Evolutionary conservation across 768 basidiomycete species (phyloP).

Genomic region (Phanerochaete carnosa): DNA sequence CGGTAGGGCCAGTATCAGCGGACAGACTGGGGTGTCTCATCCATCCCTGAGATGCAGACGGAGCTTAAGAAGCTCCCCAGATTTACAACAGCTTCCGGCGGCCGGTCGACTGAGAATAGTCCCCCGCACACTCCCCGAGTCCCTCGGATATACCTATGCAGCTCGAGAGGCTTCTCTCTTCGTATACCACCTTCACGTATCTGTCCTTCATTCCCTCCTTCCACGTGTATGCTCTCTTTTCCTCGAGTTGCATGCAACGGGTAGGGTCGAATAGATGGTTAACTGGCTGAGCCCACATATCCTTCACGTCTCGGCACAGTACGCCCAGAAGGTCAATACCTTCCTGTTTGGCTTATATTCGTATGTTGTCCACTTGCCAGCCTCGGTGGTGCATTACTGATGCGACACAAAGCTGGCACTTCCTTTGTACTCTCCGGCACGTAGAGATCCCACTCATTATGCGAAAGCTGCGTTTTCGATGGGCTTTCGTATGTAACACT

Average conservation of each 20-base stretch:
- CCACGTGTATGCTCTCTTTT: neutral
- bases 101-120: neutral
- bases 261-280: neutral
- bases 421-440: neutral
- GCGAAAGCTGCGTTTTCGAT: neutral
- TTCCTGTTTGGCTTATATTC: conserved; percentile 1
- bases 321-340: neutral
- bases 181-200: neutral
- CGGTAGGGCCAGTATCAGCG: neutral
- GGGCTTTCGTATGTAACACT: neutral
- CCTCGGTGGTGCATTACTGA: neutral
- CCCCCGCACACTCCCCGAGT: neutral
- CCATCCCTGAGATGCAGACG: neutral
- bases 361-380: neutral
- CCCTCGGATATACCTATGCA: neutral
- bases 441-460: conserved; percentile 1
- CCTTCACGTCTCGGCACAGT: neutral
- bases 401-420: conserved; percentile 1
- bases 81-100: neutral
- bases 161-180: neutral
- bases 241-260: neutral
- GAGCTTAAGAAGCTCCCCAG: neutral
- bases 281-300: neutral
- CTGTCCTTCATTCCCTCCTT: neutral
- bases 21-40: neutral